A percentile compares a stretch with the other conserved stretches of the same genome.
phyloP scores from a whole-genome alignment of 352 stramenopile genomes.

The Pythium dissimile region DNA sequence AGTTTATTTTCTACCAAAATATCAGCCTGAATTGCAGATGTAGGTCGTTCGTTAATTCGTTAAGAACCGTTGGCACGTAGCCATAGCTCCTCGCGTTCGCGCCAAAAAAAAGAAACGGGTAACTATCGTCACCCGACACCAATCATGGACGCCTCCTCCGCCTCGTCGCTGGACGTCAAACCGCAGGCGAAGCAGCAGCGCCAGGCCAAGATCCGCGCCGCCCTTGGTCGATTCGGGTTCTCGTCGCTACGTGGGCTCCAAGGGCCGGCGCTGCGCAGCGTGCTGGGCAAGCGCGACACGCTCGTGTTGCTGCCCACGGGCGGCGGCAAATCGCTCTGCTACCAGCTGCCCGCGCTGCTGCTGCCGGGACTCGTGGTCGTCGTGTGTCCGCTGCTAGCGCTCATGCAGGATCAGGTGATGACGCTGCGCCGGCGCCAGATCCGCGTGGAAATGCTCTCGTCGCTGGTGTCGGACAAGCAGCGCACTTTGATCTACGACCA shows the following conservation, averaged over 20 bases:
- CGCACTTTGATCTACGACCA: conserved; percentile 26
- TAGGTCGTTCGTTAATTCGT: too few relatives aligned
- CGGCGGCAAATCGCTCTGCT: conserved; percentile 97
- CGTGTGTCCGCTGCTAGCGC: conserved; percentile 81
- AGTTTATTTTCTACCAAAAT: background rate
- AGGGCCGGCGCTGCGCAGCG: conserved; percentile 36
- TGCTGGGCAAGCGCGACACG: conserved; percentile 41
- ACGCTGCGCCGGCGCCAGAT: conserved; percentile 46
- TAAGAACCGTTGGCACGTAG: background rate
- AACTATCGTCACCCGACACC: too few relatives aligned
- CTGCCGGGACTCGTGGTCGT: conserved; percentile 81
- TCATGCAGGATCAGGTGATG: conserved; percentile 89
- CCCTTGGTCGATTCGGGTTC: conserved; percentile 47
- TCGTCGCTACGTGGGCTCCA: conserved; percentile 38
- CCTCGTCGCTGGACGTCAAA: background rate
- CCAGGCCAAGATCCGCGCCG: conserved; percentile 40
- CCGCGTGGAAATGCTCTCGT: conserved; percentile 55
- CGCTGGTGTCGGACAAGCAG: conserved; percentile 32
- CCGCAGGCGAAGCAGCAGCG: conserved; percentile 30
- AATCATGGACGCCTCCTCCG: background rate
- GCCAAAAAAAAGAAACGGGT: too few relatives aligned
- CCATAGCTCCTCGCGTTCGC: background rate
- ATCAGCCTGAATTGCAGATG: too few relatives aligned
- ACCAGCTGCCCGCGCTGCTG: conserved; percentile 87
- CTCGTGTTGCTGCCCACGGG: conserved; percentile 96